These are phyloP conservation scores for Paramecium biaurelia DNA, from an alignment of 73 alveolate species.

Conservation along the genomic window DNA sequence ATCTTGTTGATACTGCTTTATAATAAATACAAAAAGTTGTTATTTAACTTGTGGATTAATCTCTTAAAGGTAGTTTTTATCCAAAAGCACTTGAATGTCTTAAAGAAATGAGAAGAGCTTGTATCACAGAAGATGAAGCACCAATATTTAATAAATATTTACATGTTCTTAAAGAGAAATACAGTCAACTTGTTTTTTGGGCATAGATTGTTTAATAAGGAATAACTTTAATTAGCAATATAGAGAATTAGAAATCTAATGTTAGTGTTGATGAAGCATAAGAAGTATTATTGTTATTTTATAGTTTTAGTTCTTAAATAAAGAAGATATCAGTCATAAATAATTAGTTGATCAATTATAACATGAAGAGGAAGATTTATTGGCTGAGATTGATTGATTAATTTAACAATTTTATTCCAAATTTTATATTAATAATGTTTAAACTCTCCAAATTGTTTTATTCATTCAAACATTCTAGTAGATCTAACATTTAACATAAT, in stretches of 20 bases:
- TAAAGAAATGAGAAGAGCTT: conserved; percentile 86
- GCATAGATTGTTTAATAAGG: conserved; percentile 72
- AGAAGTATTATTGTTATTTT: conserved; percentile 59
- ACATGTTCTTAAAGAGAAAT: conserved; percentile 66
- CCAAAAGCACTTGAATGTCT: conserved; percentile 93
- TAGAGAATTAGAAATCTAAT: conserved; percentile 75
- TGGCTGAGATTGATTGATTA: conserved; percentile 82
- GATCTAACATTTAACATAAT: conserved; percentile 8
- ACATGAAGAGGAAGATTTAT: conserved; percentile 64
- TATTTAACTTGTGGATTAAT: conserved; percentile 65
- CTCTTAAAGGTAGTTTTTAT: conserved; percentile 84
- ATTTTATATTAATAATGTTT: background rate
- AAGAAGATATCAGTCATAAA: conserved; percentile 40
- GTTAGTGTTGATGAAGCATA: conserved; percentile 78
- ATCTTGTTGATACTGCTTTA: conserved; percentile 89
- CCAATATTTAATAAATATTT: conserved; percentile 80
- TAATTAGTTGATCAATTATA: conserved; percentile 23
- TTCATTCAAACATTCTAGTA: conserved; percentile 10
- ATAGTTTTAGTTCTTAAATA: conserved; percentile 66
- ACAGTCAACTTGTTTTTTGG: conserved; percentile 68
- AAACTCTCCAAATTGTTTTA: background rate
- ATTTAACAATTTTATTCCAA: background rate
- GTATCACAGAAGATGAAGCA: conserved; percentile 90
- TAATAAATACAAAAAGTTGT: conserved; percentile 84
- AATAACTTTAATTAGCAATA: conserved; percentile 78